Conservation (phyloP, 2,329 filamentous ascomycete species). For the Hymenoscyphus occultus region DNA sequence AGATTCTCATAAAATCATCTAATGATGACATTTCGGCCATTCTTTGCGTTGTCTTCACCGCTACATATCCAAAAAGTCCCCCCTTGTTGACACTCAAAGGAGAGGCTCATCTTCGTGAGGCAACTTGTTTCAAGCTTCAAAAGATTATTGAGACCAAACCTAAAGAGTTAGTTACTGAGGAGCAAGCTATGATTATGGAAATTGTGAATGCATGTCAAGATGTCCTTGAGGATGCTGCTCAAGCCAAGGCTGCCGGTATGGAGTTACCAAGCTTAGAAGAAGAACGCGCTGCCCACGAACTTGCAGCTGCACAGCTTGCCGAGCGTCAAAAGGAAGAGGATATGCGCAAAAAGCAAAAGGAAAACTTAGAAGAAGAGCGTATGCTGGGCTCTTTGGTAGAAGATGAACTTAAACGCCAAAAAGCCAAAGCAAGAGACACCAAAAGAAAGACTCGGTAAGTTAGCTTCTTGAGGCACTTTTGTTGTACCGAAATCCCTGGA, state of each 20-base stretch:
- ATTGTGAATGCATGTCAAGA: constrained; percentile 52
- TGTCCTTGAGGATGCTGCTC: constrained; percentile 80
- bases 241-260: constrained; percentile 69
- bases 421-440: constrained; percentile 60
- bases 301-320: constrained; percentile 60
- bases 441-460: constrained; percentile 54
- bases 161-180: constrained; percentile 48
- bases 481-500: neutral
- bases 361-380: constrained; percentile 65
- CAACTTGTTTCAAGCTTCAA: constrained; percentile 67
- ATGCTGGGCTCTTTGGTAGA: constrained; percentile 68
- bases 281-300: constrained; percentile 81
- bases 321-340: constrained; percentile 46
- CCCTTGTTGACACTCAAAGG: constrained; percentile 70
- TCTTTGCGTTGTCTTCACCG: constrained; percentile 77
- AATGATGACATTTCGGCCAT: constrained; percentile 69
- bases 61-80: constrained; percentile 84
- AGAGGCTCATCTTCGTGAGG: constrained; percentile 62
- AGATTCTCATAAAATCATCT: constrained; percentile 70
- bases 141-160: constrained; percentile 60
- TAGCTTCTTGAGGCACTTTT: neutral
- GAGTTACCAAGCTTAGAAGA: constrained; percentile 84
- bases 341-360: constrained; percentile 49
- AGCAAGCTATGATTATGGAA: constrained; percentile 53
- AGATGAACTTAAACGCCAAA: constrained; percentile 67